Conservation (phyloP, 441 rosid species). For the Pelargonium citronellum region DNA sequence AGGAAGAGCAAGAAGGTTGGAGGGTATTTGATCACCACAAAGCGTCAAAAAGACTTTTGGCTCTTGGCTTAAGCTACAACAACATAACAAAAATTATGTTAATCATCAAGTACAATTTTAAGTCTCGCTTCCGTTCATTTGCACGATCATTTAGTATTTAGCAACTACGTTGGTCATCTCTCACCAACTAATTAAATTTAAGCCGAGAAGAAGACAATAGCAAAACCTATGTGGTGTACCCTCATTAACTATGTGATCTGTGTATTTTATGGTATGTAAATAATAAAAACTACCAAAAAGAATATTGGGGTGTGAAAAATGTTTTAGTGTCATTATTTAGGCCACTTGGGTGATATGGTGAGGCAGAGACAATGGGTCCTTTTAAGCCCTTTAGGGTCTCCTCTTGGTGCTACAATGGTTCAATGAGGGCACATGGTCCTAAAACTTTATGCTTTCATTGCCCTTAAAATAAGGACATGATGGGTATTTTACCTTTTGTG, state of each 20-base stretch:
- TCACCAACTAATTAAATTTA: no score
- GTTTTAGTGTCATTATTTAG: not conserved
- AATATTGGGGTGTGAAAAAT: not conserved
- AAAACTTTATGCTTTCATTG: not conserved
- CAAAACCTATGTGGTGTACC: not conserved
- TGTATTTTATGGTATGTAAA: not conserved
- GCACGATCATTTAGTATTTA: no score
- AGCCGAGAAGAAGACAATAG: no score
- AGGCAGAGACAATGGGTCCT: not conserved
- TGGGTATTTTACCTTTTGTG: not conserved
- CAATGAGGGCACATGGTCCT: not conserved
- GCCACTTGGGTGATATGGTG: not conserved
- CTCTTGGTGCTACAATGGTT: not conserved
- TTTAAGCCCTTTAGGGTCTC: not conserved
- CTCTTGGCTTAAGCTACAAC: constrained; percentile 49
- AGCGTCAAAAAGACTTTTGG: constrained; percentile 93
- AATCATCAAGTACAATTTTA: not conserved
- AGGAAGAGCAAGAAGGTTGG: constrained; percentile 73
- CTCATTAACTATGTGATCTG: not conserved
- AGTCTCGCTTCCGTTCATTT: not conserved
- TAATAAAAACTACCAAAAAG: not conserved
- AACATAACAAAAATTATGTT: not conserved
- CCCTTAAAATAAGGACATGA: not conserved
- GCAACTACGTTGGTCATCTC: no score
- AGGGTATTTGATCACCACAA: constrained; percentile 84